Percentiles rank a stretch among this genome's conserved stretches.
phyloP scores from a whole-genome alignment of 2,329 filamentous ascomycete species.

The Parasarocladium wereldwijsianum region DNA sequence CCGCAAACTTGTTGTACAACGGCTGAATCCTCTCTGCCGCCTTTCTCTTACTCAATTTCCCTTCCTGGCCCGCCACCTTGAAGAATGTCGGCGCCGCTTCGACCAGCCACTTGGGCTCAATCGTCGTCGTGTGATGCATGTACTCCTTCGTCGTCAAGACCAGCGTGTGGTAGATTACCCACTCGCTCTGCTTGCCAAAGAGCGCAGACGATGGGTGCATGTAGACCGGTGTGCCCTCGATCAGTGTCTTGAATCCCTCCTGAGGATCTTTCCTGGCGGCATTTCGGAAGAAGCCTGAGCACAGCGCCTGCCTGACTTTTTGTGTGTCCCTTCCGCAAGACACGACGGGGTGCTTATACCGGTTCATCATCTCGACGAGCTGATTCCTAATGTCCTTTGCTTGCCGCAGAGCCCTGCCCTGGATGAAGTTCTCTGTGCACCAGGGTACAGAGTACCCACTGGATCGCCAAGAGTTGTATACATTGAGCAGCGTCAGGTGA shows the following conservation, averaged over 20 bases:
- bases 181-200: slow-evolving; percentile 91
- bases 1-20: slow-evolving; percentile 81
- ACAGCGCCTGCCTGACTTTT: slow-evolving; percentile 77
- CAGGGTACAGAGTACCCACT: slow-evolving; percentile 71
- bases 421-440: slow-evolving; percentile 98
- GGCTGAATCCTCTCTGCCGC: slow-evolving; percentile 91
- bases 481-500: slow-evolving; percentile 86
- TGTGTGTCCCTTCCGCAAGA: slow-evolving; percentile 81
- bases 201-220: slow-evolving; percentile 83
- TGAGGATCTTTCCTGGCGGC: slow-evolving; percentile 87
- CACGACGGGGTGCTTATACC: slow-evolving; percentile 68
- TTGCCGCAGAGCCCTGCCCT: slow-evolving; percentile 74
- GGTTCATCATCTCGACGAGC: slow-evolving; percentile 82
- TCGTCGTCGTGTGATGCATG: slow-evolving; percentile 86
- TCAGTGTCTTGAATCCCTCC: slow-evolving; percentile 95
- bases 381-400: slow-evolving; percentile 89
- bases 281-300: slow-evolving; percentile 91
- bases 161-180: slow-evolving; percentile 85
- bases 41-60: slow-evolving; percentile 78
- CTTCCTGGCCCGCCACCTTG: slow-evolving; percentile 84
- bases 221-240: slow-evolving; percentile 88
- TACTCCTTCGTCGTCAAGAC: slow-evolving; percentile 95
- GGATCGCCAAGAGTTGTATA: slow-evolving; percentile 94
- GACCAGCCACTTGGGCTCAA: slow-evolving; percentile 89
- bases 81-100: slow-evolving; percentile 98